Evolutionary conservation across 805 yeast genomes (phyloP), one percentile per base, ranked within the genome.

Genomic region (Suhomyces pyralidae): DNA sequence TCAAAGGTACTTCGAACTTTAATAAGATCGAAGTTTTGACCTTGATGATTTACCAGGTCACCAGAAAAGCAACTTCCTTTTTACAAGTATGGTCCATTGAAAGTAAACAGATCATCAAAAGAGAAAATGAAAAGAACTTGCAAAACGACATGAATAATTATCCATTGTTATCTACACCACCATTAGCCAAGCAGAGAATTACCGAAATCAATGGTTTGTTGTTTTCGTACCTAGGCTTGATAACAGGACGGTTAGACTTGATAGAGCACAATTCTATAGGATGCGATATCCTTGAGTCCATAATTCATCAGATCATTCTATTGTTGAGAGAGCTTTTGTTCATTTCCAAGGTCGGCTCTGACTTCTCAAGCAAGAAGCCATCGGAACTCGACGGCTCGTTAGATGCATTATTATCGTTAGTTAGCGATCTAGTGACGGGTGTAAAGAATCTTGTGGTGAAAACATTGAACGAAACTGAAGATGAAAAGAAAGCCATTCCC

Each of bases 191-290:
- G 51, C 79, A 76, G 51, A 73, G 96, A 59, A 71, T 87, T 22
- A 79, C 82, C 24, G 92, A 87, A 65, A 79, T 87, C 40, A 80
- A 85, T 58, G 79, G 81, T 25, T 71, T 84, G 5, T 61, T 86
- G 14, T 80, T 81, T 59, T 74, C 81, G 1, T 88, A 88, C 60
- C 72, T 87, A 56, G 85, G 86, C 2, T 61, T 88, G 57, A 80
- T 88, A 8, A 75, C 86, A 14, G 96, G 96, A n/a, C 71, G 96
- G 59, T 68, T 88, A 57, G 94, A 88, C 65, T 74, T 88, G 66
- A 82, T 88, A 34, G 94, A 88, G 62, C 86, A 84, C 59, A 88
- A 87, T 62, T 78, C 83, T 3, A 74, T 74, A 15, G 93, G 93
- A 2, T 84, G 90, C 61, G 86, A 85, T 56, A 66, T 83, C 6